A percentile compares a stretch with the other conserved stretches of the same genome.
Evolutionary conservation across 768 basidiomycete species (phyloP).

Genomic region (Amanita polypyramis): DNA sequence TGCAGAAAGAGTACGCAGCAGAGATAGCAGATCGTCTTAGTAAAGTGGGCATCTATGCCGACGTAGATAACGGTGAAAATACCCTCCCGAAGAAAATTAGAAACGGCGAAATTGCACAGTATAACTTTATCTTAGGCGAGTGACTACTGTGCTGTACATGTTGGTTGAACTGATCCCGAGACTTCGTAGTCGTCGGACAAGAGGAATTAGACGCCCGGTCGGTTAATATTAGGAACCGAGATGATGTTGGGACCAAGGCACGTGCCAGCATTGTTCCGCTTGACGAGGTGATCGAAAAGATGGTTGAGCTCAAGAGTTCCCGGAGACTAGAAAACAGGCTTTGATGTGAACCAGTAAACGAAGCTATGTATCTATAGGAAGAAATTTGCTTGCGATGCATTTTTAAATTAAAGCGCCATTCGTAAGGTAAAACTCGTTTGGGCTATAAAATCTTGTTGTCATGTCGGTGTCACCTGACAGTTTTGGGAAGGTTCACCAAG

Average conservation of each 20-base stretch:
- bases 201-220: slow-evolving; percentile 80
- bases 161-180: slow-evolving; percentile 1
- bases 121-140: slow-evolving; percentile 94
- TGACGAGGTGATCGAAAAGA: slow-evolving; percentile 57
- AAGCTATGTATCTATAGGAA: background rate
- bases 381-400: background rate
- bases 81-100: slow-evolving; percentile 96
- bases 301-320: slow-evolving; percentile 58
- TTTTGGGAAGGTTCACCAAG: background rate
- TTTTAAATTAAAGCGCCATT: background rate
- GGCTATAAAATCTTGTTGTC: background rate
- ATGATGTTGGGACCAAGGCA: slow-evolving; percentile 81
- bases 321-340: slow-evolving; percentile 34
- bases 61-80: slow-evolving; percentile 86
- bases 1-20: slow-evolving; percentile 81
- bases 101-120: slow-evolving; percentile 94
- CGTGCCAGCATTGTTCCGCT: slow-evolving; percentile 68
- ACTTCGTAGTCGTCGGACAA: slow-evolving; percentile 75
- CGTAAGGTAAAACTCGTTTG: background rate
- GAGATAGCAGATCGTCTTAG: slow-evolving; percentile 64
- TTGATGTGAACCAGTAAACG: background rate
- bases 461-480: background rate
- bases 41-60: slow-evolving; percentile 70
- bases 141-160: background rate
- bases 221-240: slow-evolving; percentile 93